A percentile compares a stretch with the other conserved stretches of the same genome.
Conservation (phyloP, 192 early-diverging fungal genomes). For the Podila clonocystis region DNA sequence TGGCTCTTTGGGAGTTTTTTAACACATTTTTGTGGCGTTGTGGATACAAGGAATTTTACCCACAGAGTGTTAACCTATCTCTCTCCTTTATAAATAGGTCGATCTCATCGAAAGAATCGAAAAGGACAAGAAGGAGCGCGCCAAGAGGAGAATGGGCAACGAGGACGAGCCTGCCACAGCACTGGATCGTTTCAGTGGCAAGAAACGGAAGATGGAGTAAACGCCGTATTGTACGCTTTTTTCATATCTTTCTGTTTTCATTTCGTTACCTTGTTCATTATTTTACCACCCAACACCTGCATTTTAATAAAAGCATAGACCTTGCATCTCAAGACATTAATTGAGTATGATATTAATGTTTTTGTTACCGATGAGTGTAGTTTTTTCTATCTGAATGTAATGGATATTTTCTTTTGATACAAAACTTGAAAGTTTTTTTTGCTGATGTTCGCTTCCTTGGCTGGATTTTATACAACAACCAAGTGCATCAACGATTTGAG, state of each 20-base stretch:
- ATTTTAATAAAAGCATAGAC: neutral
- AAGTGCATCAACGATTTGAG: slow-evolving; percentile 51
- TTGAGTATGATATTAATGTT: no score
- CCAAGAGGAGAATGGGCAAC: slow-evolving; percentile 58
- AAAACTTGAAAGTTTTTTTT: neutral
- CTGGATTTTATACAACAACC: slow-evolving; percentile 24
- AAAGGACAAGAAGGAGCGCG: slow-evolving; percentile 63
- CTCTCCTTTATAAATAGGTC: slow-evolving; percentile 21
- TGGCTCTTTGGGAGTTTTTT: neutral
- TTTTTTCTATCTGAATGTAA: neutral
- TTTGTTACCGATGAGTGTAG: neutral
- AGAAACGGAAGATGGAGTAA: slow-evolving; percentile 46
- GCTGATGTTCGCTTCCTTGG: neutral
- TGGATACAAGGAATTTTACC: no score
- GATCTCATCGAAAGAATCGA: slow-evolving; percentile 62
- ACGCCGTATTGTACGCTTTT: neutral
- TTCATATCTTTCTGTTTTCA: neutral
- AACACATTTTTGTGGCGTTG: neutral
- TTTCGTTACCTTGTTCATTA: neutral
- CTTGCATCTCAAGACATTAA: no score
- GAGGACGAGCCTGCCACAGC: slow-evolving; percentile 63
- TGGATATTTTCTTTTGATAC: neutral
- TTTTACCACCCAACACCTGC: neutral
- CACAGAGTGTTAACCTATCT: neutral
- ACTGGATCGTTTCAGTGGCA: slow-evolving; percentile 69